Percentiles rank a stretch among this genome's conserved stretches.
These are phyloP conservation scores for Dicorynia guianensis DNA, from an alignment of 306 rosid genomes.

Conservation along the genomic window DNA sequence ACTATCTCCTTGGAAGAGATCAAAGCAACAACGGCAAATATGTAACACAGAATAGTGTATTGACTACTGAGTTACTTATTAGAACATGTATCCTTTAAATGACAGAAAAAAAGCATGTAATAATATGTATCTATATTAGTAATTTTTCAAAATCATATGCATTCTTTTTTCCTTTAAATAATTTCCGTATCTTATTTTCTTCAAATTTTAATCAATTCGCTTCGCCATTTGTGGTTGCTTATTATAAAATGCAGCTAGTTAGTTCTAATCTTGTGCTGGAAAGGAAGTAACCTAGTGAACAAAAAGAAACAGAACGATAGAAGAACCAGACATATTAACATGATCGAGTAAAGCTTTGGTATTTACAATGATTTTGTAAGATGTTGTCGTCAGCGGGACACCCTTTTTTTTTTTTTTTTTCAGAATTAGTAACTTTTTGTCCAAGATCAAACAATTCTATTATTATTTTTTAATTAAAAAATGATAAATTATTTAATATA, in stretches of 20 bases:
- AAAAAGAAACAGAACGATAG: too few species aligned
- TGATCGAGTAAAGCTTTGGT: too few species aligned
- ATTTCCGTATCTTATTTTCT: conserved; percentile 18
- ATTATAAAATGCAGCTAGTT: background rate
- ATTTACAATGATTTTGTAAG: too few species aligned
- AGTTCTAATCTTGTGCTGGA: too few species aligned
- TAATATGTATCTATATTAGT: conserved; percentile 45
- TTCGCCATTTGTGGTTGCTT: background rate
- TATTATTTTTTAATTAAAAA: too few species aligned
- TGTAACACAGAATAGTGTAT: conserved; percentile 56
- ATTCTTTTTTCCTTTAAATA: conserved; percentile 12
- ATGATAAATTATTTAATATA: too few species aligned
- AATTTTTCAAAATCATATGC: conserved; percentile 41
- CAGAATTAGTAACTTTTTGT: too few species aligned
- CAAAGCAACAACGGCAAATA: conserved; percentile 74
- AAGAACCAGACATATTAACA: too few species aligned
- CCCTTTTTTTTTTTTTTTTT: too few species aligned
- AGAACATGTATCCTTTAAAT: conserved; percentile 33
- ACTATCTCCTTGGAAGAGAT: conserved; percentile 81
- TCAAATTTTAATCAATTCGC: conserved; percentile 16
- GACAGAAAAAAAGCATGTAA: conserved; percentile 30
- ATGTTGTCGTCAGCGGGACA: too few species aligned
- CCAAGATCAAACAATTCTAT: too few species aligned
- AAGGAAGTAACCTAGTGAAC: too few species aligned
- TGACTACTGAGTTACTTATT: conserved; percentile 44